Base-by-base conservation (phyloP, 306 rosid genomes). In the Pueraria montana region DNA sequence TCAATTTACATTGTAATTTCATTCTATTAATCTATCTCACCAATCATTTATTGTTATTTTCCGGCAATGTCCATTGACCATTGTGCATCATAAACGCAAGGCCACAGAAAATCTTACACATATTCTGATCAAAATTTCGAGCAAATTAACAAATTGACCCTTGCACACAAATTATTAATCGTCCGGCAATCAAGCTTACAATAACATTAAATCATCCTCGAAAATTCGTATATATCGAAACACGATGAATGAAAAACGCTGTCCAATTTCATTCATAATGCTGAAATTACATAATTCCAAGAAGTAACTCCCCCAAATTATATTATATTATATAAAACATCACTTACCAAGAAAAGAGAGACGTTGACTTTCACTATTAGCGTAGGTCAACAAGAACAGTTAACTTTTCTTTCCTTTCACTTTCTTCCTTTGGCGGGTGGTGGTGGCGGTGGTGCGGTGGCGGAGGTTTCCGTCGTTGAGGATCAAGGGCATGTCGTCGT, bases 401-500 rank as follows among this genome's bases (percentile, higher is more conserved):
- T 27, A 72, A 9, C 58, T 58, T 77, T 80, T 83, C 76, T 81
- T 90, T 26, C 84, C 87, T 76, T 87, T 85, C 11, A 69, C 86
- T 34, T 71, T 59, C 72, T 73, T 78, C 67, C 87, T 75, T 50
- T 69, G 72, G 5, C 58, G 65, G 18, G 49, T 27, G 79, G 79
- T 7, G 66, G 43, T 9, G 32, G 45, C 1, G 18, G 46, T 0
- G 20, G 58, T 27, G 23, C 62, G 81, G 58, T 17, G 83, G 43
- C 86, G 84, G 43, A 83, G 83, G 75, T 89, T 91, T 18, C 87
- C 91, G 1, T 91, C 89, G n/a, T 87, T 80, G 79, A 81, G 52
- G 52, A 91, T 91, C 88, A 91, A 82, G 26, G 94, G 92, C 85
- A 85, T 18, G 87, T 87, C 88, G 34, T 87, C 88, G 50, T 85